These are phyloP conservation scores for Cladophialophora exuberans DNA, from an alignment of 2,329 filamentous ascomycete genomes.

Conservation along the genomic window DNA sequence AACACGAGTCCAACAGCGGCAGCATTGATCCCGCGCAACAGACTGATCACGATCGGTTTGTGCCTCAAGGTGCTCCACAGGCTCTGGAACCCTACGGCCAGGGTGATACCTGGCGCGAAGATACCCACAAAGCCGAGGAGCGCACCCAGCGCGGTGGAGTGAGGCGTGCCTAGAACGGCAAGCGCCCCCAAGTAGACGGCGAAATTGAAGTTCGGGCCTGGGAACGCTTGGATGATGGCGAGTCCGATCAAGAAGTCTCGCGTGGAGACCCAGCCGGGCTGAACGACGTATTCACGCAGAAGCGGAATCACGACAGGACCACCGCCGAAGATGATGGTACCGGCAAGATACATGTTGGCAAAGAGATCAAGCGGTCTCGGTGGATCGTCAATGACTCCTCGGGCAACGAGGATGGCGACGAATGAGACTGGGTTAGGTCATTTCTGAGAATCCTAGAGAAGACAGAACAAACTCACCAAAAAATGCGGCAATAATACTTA, in stretches of 20 bases:
- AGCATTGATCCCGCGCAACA: conserved; percentile 62
- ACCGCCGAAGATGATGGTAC: conserved; percentile 69
- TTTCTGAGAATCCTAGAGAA: conserved; percentile 1
- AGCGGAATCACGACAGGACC: conserved; percentile 69
- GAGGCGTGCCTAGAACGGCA: conserved; percentile 47
- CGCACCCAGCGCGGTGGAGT: conserved; percentile 50
- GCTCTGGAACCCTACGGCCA: conserved; percentile 44
- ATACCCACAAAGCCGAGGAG: conserved; percentile 58
- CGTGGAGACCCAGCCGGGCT: conserved; percentile 69
- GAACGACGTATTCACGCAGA: conserved; percentile 63
- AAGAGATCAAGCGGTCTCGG: conserved; percentile 65
- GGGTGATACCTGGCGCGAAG: conserved; percentile 55
- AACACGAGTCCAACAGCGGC: conserved; percentile 65
- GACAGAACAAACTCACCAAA: conserved; percentile 43
- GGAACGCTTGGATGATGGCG: conserved; percentile 71
- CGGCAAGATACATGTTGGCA: conserved; percentile 73
- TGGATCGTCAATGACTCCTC: conserved; percentile 42
- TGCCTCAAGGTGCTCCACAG: conserved; percentile 58
- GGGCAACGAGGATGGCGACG: conserved; percentile 47
- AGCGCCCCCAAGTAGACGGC: conserved; percentile 62
- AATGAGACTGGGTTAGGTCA: conserved; percentile 58
- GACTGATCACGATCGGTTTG: conserved; percentile 52
- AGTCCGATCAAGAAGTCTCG: conserved; percentile 74
- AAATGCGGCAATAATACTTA: conserved; percentile 50
- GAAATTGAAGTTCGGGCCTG: conserved; percentile 54